These are phyloP conservation scores for Boletus sp. DNA, from an alignment of 768 basidiomycete genomes.

Conservation along the genomic window DNA sequence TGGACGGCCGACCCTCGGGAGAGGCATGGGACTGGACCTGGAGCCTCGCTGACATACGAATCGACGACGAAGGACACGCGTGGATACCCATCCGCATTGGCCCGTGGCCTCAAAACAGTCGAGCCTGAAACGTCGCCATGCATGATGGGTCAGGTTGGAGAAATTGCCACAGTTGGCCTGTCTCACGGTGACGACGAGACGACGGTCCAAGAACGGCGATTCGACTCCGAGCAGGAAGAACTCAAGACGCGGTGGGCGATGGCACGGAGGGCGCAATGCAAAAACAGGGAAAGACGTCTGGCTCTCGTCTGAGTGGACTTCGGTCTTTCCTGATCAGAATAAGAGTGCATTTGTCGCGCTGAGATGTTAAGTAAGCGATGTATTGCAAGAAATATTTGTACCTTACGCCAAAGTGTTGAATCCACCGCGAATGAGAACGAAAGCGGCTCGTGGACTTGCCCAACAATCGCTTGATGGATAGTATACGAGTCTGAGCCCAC, in stretches of 20 bases:
- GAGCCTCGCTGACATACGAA: background rate
- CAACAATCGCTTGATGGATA: background rate
- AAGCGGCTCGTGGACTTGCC: background rate
- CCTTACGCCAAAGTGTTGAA: background rate
- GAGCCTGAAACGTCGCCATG: background rate
- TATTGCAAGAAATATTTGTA: background rate
- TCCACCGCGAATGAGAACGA: background rate
- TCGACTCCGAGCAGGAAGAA: slow-evolving; percentile 7
- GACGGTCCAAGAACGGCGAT: background rate
- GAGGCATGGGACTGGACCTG: background rate
- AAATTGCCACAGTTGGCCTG: background rate
- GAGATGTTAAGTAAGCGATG: background rate
- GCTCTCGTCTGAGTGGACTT: background rate
- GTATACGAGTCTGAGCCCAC: background rate
- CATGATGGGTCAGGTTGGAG: background rate
- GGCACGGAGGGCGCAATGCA: background rate
- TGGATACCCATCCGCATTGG: background rate
- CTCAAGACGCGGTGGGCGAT: slow-evolving; percentile 6
- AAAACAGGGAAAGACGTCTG: background rate
- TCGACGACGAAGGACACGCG: background rate
- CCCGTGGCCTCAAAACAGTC: background rate
- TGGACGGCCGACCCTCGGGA: background rate
- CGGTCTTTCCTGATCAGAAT: background rate
- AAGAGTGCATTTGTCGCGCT: background rate
- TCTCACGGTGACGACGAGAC: background rate